These are phyloP conservation scores for Phalaenopsis aphrodite DNA, from an alignment of 106 monocot species.

Conservation along the genomic window DNA sequence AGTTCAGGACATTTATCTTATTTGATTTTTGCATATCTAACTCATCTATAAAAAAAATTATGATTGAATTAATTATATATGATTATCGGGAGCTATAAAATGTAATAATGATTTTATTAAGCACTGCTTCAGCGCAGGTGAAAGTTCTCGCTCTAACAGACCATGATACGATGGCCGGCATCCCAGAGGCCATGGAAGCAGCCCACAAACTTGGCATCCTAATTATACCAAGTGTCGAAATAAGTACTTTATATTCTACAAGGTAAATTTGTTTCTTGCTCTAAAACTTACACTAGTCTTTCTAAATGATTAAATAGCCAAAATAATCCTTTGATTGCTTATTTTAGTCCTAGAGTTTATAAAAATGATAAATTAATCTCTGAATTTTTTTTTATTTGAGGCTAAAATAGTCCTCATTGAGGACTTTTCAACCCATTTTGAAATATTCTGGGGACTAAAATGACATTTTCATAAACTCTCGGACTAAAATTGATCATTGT, in stretches of 20 bases:
- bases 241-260: conserved; percentile 58
- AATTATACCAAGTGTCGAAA: conserved; percentile 95
- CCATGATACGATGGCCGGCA: conserved; percentile 88
- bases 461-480: too few species aligned
- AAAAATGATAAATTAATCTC: too few species aligned
- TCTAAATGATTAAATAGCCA: too few species aligned
- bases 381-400: too few species aligned
- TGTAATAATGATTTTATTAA: neutral
- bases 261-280: conserved; percentile 30
- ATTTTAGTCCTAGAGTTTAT: too few species aligned
- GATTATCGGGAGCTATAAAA: too few species aligned
- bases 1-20: neutral
- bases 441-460: too few species aligned
- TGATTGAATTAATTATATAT: neutral
- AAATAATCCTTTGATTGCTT: too few species aligned
- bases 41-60: neutral
- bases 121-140: conserved; percentile 42
- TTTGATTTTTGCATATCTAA: neutral
- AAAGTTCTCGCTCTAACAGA: conserved; percentile 94
- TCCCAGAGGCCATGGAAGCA: conserved; percentile 60
- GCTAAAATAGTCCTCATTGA: too few species aligned
- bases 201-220: conserved; percentile 64
- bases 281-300: too few species aligned
- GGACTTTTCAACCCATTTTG: too few species aligned
- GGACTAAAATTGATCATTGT: too few species aligned